Evolutionary conservation across 345 rosid genomes (phyloP), one percentile per base, ranked within the genome.

Genomic region (Melastoma malabathricum): DNA sequence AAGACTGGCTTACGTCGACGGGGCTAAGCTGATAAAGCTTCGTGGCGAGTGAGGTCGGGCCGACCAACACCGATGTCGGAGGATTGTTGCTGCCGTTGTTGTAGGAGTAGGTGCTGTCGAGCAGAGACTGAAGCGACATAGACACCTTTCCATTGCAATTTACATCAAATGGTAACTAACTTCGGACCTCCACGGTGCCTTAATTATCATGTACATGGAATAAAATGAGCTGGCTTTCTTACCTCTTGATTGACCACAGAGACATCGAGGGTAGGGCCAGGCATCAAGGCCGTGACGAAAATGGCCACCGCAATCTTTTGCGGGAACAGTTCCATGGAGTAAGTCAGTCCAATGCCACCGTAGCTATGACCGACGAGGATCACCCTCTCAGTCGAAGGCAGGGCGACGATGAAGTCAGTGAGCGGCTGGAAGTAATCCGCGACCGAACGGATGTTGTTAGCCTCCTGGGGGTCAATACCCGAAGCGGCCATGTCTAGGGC

Each of bases 1-100:
- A 29, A 27, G 1, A 31, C 38, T 4, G 41, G 12, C 41, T 55
- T 58, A 71, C 92, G 77, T 80, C 61, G 43, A 39, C 59, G 19
- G 81, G 88, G 63, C 81, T 76, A 44, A 68, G 79, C 45, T 78
- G 69, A 51, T 83, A 80, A 29, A 70, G 18, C 2, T 8, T 60
- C 6, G 67, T 23, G 1, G 60, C 51, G 13, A 81, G 41, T 53
- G 10, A 60, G 3, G 60, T 10, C 1, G 82, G 74, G 12, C 83
- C 82, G 10, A 66, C 52, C 44, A 46, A 62, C 38, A 71, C 44
- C 49, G 71, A 55, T 5, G 84, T 80, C n/a, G 86, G 80, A 48
- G 83, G 64, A 12, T 48, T 59, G 23, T 62, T 59, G 1, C 69
- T 65, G 0, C 75, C 86, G 54, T 74, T 47, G 43, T 65, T 75